Evolutionary conservation across 768 basidiomycete genomes (phyloP).

Genomic region (Boletellus emodensis): DNA sequence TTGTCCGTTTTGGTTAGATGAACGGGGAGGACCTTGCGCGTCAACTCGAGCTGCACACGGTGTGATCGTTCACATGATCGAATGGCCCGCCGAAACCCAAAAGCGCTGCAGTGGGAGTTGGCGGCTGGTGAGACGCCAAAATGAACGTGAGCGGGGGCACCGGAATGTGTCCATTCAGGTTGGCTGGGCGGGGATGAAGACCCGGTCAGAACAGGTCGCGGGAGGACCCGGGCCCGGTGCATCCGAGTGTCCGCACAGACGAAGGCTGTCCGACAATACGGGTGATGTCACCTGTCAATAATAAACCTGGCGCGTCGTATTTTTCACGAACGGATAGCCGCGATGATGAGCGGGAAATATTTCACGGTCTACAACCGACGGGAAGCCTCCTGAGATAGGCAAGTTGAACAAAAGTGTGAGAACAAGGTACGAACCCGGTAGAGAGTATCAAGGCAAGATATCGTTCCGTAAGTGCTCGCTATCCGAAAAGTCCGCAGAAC

Average conservation of each 20-base stretch:
- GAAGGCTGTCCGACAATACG: background rate
- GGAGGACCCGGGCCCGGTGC: background rate
- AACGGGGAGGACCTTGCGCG: background rate
- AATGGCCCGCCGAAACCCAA: constrained; percentile 11
- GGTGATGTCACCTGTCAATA: background rate
- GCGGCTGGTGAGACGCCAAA: constrained; percentile 15
- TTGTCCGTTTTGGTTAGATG: constrained; percentile 22
- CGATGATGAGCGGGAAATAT: background rate
- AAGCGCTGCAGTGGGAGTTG: constrained; percentile 10
- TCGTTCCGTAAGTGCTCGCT: constrained; percentile 1
- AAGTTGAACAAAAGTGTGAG: constrained; percentile 21
- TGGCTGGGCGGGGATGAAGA: background rate
- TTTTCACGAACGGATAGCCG: background rate
- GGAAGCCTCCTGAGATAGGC: constrained; percentile 10
- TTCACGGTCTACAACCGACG: background rate
- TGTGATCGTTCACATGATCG: constrained; percentile 19
- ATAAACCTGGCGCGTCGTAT: no score
- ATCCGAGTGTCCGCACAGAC: background rate
- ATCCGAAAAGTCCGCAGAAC: constrained; percentile 5
- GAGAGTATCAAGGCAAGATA: no score
- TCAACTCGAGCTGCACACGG: constrained; percentile 2
- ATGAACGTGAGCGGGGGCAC: background rate
- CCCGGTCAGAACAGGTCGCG: background rate
- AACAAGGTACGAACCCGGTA: background rate
- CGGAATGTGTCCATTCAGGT: background rate